phyloP scores from a whole-genome alignment of 495 filamentous ascomycete genomes.

The Daldinia loculata region DNA sequence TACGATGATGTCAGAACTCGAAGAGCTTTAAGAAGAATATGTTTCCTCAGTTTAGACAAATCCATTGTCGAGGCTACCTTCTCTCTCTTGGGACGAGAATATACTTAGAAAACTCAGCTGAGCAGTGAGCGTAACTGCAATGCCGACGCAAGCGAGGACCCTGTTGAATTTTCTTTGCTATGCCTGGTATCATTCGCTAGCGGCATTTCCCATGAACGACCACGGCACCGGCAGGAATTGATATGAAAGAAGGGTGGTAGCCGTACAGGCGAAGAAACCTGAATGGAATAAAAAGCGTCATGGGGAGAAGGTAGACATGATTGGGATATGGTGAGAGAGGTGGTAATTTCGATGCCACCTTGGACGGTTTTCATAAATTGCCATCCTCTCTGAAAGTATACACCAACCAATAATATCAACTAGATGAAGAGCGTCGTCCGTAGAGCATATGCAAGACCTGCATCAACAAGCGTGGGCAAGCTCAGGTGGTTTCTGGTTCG shows the following conservation, averaged over 20 bases:
- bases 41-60: not conserved
- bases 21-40: conserved; percentile 3
- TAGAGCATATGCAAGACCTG: conserved; percentile 38
- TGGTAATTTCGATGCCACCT: conserved; percentile 49
- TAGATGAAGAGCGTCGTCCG: conserved; percentile 21
- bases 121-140: not conserved
- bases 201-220: conserved; percentile 33
- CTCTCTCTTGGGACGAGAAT: not conserved
- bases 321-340: conserved; percentile 41
- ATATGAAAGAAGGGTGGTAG: conserved; percentile 21
- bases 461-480: conserved; percentile 33
- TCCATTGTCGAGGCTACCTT: not conserved
- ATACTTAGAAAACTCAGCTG: not conserved
- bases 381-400: conserved; percentile 39
- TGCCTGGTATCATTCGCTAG: conserved; percentile 16
- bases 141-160: conserved; percentile 11
- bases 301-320: conserved; percentile 38
- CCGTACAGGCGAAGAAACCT: conserved; percentile 20
- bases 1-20: conserved; percentile 41
- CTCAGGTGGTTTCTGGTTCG: conserved; percentile 26
- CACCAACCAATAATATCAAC: conserved; percentile 34
- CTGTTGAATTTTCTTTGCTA: conserved; percentile 7
- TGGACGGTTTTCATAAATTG: conserved; percentile 48
- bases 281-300: conserved; percentile 21
- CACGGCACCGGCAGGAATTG: conserved; percentile 26